Percentiles rank a stretch among this genome's conserved stretches.
These are phyloP conservation scores for Trichoderma brevicompactum DNA, from an alignment of 2,329 filamentous ascomycete genomes.

Conservation along the genomic window DNA sequence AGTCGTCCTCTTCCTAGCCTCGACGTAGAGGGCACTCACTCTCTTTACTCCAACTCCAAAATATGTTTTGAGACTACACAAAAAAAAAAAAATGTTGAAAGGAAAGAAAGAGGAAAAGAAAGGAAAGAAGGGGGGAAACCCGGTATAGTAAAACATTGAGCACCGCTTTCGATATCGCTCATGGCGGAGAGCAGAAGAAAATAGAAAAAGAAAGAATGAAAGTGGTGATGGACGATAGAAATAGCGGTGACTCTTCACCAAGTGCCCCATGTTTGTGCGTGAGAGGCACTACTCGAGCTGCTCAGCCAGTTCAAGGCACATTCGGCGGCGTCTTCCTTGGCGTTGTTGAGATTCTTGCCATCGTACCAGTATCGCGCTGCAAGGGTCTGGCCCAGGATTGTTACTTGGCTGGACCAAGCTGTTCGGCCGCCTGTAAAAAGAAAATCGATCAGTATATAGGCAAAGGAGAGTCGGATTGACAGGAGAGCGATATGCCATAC, in stretches of 20 bases:
- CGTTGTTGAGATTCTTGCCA: conserved; percentile 83
- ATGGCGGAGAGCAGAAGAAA: neutral
- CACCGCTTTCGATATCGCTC: neutral
- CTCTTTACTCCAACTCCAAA: conserved; percentile 22
- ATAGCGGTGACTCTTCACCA: conserved; percentile 20
- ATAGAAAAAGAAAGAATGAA: neutral
- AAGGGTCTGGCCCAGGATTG: conserved; percentile 67
- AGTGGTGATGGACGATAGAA: neutral
- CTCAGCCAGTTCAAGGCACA: conserved; percentile 67
- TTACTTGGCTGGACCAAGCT: conserved; percentile 84
- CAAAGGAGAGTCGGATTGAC: neutral
- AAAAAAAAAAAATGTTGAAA: neutral
- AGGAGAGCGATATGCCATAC: conserved; percentile 48
- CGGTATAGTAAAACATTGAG: conserved; percentile 10
- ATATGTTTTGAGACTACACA: conserved; percentile 17
- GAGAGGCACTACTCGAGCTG: conserved; percentile 37
- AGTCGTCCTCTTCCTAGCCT: neutral
- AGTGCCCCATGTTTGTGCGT: conserved; percentile 36
- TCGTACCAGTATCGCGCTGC: conserved; percentile 90
- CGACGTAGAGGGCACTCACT: neutral
- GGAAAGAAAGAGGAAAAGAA: neutral
- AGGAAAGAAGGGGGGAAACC: neutral
- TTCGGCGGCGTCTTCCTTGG: conserved; percentile 89
- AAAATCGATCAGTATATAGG: neutral
- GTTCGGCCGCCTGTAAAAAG: conserved; percentile 73